A percentile compares a stretch with the other conserved stretches of the same genome.
Evolutionary conservation across 805 yeast genomes (phyloP).

Genomic region (Ogataea siamensis): DNA sequence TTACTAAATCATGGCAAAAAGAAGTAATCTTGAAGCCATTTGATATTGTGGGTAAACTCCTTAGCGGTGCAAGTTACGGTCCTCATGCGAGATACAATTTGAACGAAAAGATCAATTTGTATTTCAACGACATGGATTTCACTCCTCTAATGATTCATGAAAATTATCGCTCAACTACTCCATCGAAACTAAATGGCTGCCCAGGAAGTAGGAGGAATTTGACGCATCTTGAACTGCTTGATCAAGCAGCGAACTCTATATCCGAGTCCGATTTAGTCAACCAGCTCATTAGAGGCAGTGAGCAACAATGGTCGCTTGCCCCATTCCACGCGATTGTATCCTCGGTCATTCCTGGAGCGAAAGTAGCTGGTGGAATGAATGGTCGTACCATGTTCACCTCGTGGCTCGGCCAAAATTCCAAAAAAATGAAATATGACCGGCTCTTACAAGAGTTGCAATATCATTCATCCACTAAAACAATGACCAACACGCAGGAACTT

Average conservation of each 20-base stretch:
- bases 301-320: conserved; percentile 90
- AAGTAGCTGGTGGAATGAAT: conserved; percentile 66
- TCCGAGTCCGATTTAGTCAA: conserved; percentile 85
- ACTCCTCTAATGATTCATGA: conserved; percentile 96
- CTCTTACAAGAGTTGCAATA: conserved; percentile 84
- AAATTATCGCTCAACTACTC: conserved; percentile 72
- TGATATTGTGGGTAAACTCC: conserved; percentile 72
- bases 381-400: conserved; percentile 77
- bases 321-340: conserved; percentile 90
- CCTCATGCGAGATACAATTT: conserved; percentile 52
- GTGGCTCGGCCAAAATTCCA: conserved; percentile 90
- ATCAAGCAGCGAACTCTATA: conserved; percentile 81
- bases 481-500: conserved; percentile 71
- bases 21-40: conserved; percentile 89
- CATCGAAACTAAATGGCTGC: conserved; percentile 34
- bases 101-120: conserved; percentile 81
- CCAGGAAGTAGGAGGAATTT: conserved; percentile 37
- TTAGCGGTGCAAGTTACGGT: conserved; percentile 60
- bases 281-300: conserved; percentile 78
- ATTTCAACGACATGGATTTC: conserved; percentile 92
- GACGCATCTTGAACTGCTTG: conserved; percentile 59
- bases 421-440: conserved; percentile 72
- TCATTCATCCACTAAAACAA: conserved; percentile 77
- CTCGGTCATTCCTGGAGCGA: conserved; percentile 73
- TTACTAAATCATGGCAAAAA: conserved; percentile 78